A percentile compares a stretch with the other conserved stretches of the same genome.
phyloP scores from a whole-genome alignment of 2,329 filamentous ascomycete genomes.

The Colletotrichum filicis region DNA sequence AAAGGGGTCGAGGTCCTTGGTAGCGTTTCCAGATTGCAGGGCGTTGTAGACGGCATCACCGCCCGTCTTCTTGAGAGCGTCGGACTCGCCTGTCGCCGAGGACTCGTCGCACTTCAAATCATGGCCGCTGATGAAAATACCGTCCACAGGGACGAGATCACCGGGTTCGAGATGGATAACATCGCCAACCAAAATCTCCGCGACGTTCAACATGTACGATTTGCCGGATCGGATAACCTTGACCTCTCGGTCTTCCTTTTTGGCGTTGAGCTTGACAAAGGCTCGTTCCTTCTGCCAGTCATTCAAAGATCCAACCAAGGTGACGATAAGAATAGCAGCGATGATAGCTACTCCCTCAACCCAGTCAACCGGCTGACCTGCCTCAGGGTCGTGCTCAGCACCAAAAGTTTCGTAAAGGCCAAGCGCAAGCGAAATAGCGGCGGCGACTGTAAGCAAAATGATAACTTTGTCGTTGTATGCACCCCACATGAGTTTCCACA shows the following conservation, averaged over 20 bases:
- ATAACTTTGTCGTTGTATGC: constrained; percentile 77
- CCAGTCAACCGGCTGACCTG: constrained; percentile 66
- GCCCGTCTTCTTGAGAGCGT: constrained; percentile 74
- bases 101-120: constrained; percentile 75
- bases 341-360: constrained; percentile 75
- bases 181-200: constrained; percentile 76
- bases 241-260: constrained; percentile 73
- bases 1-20: constrained; percentile 71
- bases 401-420: constrained; percentile 75
- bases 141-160: constrained; percentile 77
- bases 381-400: constrained; percentile 52
- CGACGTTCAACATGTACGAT: constrained; percentile 70
- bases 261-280: constrained; percentile 70
- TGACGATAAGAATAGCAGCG: constrained; percentile 73
- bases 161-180: constrained; percentile 76
- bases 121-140: constrained; percentile 70
- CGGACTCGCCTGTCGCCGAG: constrained; percentile 79
- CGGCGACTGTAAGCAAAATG: constrained; percentile 73
- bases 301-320: constrained; percentile 70
- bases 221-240: constrained; percentile 76
- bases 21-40: constrained; percentile 58
- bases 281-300: constrained; percentile 77
- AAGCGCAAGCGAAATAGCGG: constrained; percentile 72
- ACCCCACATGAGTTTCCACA: constrained; percentile 72
- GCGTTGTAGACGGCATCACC: constrained; percentile 68